Evolutionary conservation across 2,329 filamentous ascomycete genomes (phyloP).

Genomic region (Teratosphaeriaceae sp.): DNA sequence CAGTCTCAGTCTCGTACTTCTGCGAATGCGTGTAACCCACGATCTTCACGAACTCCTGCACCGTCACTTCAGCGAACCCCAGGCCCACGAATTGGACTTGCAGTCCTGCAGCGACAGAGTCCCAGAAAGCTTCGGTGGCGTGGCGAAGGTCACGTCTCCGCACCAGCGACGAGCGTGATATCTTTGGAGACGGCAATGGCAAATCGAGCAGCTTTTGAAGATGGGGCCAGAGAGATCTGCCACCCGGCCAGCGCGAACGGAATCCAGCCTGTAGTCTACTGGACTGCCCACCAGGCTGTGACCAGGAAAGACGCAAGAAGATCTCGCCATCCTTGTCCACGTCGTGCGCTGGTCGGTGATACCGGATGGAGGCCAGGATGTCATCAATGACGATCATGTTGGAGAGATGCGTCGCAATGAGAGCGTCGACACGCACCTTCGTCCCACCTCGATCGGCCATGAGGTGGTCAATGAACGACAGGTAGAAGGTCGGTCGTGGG

Average conservation of each 20-base stretch:
- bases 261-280: neutral
- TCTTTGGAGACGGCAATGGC: neutral
- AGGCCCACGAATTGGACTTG: too few species aligned
- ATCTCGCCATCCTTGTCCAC: too few species aligned
- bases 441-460: neutral
- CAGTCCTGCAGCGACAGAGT: neutral
- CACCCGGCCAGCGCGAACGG: neutral
- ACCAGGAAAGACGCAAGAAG: too few species aligned
- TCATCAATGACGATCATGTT: neutral
- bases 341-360: neutral
- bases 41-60: too few species aligned
- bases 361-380: neutral
- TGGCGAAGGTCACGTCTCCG: too few species aligned
- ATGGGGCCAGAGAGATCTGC: neutral
- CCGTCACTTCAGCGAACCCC: too few species aligned
- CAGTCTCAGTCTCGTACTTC: too few species aligned
- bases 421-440: neutral
- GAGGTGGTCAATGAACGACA: neutral
- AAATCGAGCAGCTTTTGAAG: neutral
- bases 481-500: neutral
- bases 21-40: too few species aligned
- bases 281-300: too few species aligned
- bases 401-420: neutral
- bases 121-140: neutral
- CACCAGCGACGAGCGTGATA: neutral